phyloP scores from a whole-genome alignment of 345 rosid species.

The Corchorus capsularis region DNA sequence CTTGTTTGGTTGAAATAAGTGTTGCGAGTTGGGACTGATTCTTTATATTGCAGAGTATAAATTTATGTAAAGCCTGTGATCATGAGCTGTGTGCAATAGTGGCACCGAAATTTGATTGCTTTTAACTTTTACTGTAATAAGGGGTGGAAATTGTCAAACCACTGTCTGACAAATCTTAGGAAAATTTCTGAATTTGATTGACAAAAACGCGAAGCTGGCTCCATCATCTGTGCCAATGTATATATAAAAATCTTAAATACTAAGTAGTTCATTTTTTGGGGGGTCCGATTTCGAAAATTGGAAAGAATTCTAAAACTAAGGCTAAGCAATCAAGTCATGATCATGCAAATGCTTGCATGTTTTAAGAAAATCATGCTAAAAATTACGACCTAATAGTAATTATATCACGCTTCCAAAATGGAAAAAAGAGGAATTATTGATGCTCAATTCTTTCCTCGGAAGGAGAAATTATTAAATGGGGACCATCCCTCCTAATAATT shows the following conservation, averaged over 20 bases:
- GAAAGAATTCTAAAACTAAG: neutral
- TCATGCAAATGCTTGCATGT: neutral
- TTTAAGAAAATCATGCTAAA: too few relatives aligned
- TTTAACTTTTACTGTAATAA: neutral
- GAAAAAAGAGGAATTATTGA: too few relatives aligned
- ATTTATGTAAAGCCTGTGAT: conserved; percentile 8
- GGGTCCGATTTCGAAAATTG: neutral
- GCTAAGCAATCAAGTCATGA: neutral
- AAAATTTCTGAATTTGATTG: neutral
- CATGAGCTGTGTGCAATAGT: conserved; percentile 15
- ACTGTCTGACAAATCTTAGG: neutral
- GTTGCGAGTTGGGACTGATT: neutral
- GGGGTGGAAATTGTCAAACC: neutral
- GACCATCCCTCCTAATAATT: too few relatives aligned
- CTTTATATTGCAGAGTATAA: neutral
- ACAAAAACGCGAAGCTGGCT: neutral
- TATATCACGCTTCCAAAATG: too few relatives aligned
- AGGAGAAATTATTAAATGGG: too few relatives aligned
- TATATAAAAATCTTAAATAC: neutral
- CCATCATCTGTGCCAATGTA: neutral
- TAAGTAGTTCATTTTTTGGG: neutral
- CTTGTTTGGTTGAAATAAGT: conserved; percentile 7
- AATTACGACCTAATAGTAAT: too few relatives aligned
- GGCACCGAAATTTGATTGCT: conserved; percentile 34
- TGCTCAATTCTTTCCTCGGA: too few relatives aligned